These are phyloP conservation scores for Phytophthora tentaculata DNA, from an alignment of 352 stramenopile species.

Conservation along the genomic window DNA sequence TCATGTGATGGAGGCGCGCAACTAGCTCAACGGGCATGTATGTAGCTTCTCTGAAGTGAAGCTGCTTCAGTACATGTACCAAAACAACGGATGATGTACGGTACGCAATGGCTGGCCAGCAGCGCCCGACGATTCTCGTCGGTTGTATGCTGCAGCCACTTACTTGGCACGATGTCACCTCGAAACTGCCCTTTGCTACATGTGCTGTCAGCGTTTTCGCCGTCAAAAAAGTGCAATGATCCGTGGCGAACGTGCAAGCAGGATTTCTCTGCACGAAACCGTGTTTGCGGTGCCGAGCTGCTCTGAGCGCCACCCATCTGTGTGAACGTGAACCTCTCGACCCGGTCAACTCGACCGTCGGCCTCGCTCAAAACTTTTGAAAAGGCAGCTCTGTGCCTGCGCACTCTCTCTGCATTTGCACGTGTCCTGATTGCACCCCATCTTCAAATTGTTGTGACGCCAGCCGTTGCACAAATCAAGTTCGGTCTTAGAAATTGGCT, in stretches of 20 bases:
- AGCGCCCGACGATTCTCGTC: background rate
- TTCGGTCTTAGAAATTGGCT: constrained; percentile 7
- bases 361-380: constrained; percentile 3
- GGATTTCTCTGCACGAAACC: constrained; percentile 27
- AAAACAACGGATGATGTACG: constrained; percentile 13
- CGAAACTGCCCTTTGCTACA: no score
- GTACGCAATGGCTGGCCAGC: constrained; percentile 22
- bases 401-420: constrained; percentile 33
- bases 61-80: no score
- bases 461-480: constrained; percentile 7
- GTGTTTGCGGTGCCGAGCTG: constrained; percentile 14
- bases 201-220: constrained; percentile 10
- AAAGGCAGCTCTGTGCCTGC: constrained; percentile 12
- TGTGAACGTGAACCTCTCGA: constrained; percentile 9
- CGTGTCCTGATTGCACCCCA: constrained; percentile 21
- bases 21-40: constrained; percentile 3
- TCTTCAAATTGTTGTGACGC: constrained; percentile 25
- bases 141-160: constrained; percentile 7
- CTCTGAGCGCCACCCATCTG: constrained; percentile 12
- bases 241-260: background rate
- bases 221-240: background rate
- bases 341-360: constrained; percentile 4
- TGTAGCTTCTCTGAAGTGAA: no score
- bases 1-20: constrained; percentile 1
- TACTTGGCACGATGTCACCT: no score